phyloP scores from a whole-genome alignment of 2,329 filamentous ascomycete species.

The Fusarium floridanum region DNA sequence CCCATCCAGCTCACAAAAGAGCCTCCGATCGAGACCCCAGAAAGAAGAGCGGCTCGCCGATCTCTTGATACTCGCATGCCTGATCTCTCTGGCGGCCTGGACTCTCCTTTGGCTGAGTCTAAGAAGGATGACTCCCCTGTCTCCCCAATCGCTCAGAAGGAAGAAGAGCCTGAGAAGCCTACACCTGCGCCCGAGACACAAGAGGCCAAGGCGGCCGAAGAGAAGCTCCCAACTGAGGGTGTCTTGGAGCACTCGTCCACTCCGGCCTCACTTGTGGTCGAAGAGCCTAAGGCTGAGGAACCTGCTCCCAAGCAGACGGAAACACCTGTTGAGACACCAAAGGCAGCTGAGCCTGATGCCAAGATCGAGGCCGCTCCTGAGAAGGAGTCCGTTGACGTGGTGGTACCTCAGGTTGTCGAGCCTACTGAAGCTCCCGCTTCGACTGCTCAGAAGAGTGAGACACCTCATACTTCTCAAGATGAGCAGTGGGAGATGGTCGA shows the following conservation, averaged over 20 bases:
- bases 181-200: slow-evolving; percentile 2
- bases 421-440: background rate
- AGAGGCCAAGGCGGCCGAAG: background rate
- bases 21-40: slow-evolving; percentile 14
- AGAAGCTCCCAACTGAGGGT: slow-evolving; percentile 4
- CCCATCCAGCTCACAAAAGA: slow-evolving; percentile 41
- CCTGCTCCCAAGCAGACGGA: background rate
- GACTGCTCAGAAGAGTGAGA: slow-evolving; percentile 10
- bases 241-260: background rate
- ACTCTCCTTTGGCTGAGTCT: background rate
- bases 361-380: background rate
- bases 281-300: background rate
- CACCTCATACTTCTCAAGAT: slow-evolving; percentile 18
- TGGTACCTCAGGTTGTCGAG: background rate
- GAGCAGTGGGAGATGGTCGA: slow-evolving; percentile 33
- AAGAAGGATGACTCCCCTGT: background rate
- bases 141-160: background rate
- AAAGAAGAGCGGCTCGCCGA: slow-evolving; percentile 20
- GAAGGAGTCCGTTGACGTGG: background rate
- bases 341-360: background rate
- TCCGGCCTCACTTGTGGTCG: background rate
- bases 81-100: slow-evolving; percentile 31
- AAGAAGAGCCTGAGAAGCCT: slow-evolving; percentile 8
- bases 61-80: slow-evolving; percentile 39
- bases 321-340: background rate